phyloP scores from a whole-genome alignment of 2,329 filamentous ascomycete genomes.

The Fusarium piperis region DNA sequence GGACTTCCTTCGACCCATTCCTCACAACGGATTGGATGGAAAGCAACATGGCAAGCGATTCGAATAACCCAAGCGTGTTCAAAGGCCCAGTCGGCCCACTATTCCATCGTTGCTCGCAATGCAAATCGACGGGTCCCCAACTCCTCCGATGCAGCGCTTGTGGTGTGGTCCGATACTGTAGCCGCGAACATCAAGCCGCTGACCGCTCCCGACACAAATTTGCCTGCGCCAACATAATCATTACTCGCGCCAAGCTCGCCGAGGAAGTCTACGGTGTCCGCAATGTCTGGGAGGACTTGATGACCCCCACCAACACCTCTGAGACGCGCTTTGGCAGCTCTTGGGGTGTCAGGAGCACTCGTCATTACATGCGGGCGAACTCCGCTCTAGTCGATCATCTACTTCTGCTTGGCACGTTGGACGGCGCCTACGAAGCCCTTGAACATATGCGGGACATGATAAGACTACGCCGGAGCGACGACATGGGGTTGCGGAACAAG shows the following conservation, averaged over 20 bases:
- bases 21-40: background rate
- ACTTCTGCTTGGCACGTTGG: constrained; percentile 43
- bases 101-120: constrained; percentile 3
- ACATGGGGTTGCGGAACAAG: constrained; percentile 32
- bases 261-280: constrained; percentile 50
- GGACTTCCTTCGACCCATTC: background rate
- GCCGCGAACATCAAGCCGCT: constrained; percentile 51
- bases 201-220: constrained; percentile 51
- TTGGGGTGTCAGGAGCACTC: constrained; percentile 50
- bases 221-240: constrained; percentile 51
- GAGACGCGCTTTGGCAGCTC: constrained; percentile 50
- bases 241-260: constrained; percentile 39
- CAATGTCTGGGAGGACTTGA: constrained; percentile 37
- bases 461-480: constrained; percentile 32
- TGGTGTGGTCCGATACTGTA: constrained; percentile 55
- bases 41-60: background rate
- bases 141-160: constrained; percentile 52
- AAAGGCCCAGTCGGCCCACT: constrained; percentile 3
- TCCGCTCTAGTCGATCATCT: constrained; percentile 40
- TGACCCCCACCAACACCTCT: constrained; percentile 47
- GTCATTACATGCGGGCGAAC: constrained; percentile 51
- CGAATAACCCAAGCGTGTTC: background rate
- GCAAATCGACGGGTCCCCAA: background rate
- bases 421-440: constrained; percentile 49
- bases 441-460: constrained; percentile 51